These are phyloP conservation scores for Plasmodium sp. DNA, from an alignment of 169 alveolate genomes.

Conservation along the genomic window DNA sequence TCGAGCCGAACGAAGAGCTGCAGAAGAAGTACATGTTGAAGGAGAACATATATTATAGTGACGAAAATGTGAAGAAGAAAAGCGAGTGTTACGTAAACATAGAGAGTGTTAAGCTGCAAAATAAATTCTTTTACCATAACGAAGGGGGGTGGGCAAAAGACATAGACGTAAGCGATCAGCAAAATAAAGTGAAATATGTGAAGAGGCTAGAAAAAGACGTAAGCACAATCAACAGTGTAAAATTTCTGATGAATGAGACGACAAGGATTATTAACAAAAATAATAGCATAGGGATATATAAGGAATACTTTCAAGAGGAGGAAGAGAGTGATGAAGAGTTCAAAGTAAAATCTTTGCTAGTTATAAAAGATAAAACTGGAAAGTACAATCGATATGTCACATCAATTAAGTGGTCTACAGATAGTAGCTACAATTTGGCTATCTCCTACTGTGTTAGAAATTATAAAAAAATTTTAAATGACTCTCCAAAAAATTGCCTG, in stretches of 20 bases:
- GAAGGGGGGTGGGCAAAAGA: constrained; percentile 75
- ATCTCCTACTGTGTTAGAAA: constrained; percentile 65
- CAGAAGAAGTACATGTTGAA: constrained; percentile 43
- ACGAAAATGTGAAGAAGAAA: constrained; percentile 42
- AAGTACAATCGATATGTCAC: constrained; percentile 45
- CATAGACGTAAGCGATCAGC: constrained; percentile 55
- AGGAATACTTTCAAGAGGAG: constrained; percentile 58
- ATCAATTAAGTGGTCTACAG: constrained; percentile 62
- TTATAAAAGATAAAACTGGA: constrained; percentile 24
- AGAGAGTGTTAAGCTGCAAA: constrained; percentile 48
- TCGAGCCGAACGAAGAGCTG: constrained; percentile 20
- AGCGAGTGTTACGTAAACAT: constrained; percentile 51
- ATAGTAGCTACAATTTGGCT: constrained; percentile 42
- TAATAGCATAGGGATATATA: constrained; percentile 60
- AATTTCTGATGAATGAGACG: constrained; percentile 55
- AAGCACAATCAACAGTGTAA: constrained; percentile 57
- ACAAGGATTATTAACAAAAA: constrained; percentile 63
- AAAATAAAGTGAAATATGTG: constrained; percentile 50
- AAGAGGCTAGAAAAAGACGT: constrained; percentile 49
- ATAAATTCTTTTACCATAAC: constrained; percentile 68
- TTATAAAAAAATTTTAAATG: constrained; percentile 37
- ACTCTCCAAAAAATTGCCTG: constrained; percentile 53
- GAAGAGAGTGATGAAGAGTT: constrained; percentile 36
- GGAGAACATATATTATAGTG: constrained; percentile 41
- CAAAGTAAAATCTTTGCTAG: constrained; percentile 57